These are phyloP conservation scores for Talaromyces rugulosus DNA, from an alignment of 2,329 filamentous ascomycete genomes.

Conservation along the genomic window DNA sequence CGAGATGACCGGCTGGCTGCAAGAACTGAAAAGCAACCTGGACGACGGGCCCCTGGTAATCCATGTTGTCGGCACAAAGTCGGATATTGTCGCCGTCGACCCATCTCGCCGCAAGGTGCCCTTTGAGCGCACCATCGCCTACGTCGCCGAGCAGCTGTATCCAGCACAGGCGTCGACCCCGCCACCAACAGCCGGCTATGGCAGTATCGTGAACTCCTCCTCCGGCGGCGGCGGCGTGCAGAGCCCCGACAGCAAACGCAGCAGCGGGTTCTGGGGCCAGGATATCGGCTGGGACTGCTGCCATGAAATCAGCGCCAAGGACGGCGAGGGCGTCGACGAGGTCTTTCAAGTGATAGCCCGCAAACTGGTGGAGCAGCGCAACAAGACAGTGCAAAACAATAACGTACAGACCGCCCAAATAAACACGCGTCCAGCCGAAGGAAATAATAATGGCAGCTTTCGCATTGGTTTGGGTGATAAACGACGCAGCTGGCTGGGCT, in stretches of 20 bases:
- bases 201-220: constrained; percentile 19
- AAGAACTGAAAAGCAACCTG: constrained; percentile 75
- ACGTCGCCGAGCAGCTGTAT: constrained; percentile 86
- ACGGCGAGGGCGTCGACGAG: constrained; percentile 92
- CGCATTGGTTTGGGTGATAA: constrained; percentile 57
- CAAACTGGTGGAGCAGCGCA: constrained; percentile 71
- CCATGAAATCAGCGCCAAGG: constrained; percentile 93
- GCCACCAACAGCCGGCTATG: constrained; percentile 56
- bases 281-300: constrained; percentile 96
- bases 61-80: constrained; percentile 92
- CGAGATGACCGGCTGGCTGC: constrained; percentile 90
- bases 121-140: constrained; percentile 93
- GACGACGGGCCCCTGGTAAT: constrained; percentile 63
- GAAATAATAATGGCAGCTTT: constrained; percentile 53
- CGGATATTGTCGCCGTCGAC: constrained; percentile 83
- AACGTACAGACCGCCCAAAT: constrained; percentile 36
- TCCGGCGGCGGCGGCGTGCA: constrained; percentile 18
- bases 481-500: constrained; percentile 62
- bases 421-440: constrained; percentile 39
- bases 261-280: constrained; percentile 67
- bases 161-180: constrained; percentile 65
- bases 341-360: constrained; percentile 88
- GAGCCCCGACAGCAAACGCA: constrained; percentile 42
- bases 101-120: constrained; percentile 76
- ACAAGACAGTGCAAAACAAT: constrained; percentile 33